A percentile compares a stretch with the other conserved stretches of the same genome.
phyloP scores from a whole-genome alignment of 345 rosid genomes.

The Alliaria petiolata region DNA sequence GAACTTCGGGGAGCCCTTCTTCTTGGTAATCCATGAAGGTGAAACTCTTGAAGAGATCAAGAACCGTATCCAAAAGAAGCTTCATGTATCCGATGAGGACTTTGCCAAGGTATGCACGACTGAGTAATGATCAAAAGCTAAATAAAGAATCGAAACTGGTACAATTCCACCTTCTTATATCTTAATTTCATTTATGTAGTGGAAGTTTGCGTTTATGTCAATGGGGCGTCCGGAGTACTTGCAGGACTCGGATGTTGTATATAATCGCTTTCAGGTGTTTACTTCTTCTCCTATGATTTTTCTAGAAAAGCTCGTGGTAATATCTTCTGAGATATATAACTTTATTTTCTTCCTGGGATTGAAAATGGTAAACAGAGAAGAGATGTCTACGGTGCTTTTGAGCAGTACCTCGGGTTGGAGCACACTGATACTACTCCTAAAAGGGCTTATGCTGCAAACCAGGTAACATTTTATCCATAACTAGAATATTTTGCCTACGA shows the following conservation, averaged over 20 bases:
- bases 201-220: slow-evolving; percentile 90
- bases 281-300: not conserved
- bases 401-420: slow-evolving; percentile 96
- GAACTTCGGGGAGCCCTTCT: slow-evolving; percentile 94
- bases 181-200: slow-evolving; percentile 41
- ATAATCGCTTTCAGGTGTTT: slow-evolving; percentile 79
- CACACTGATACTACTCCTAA: slow-evolving; percentile 79
- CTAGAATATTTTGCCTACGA: not conserved
- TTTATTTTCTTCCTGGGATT: not conserved
- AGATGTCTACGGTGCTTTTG: slow-evolving; percentile 94
- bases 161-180: not conserved
- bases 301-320: not conserved
- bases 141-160: not conserved
- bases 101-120: slow-evolving; percentile 60
- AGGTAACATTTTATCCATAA: slow-evolving; percentile 39
- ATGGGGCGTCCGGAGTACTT: slow-evolving; percentile 91
- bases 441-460: slow-evolving; percentile 69
- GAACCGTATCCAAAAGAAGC: slow-evolving; percentile 73
- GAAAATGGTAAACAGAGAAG: slow-evolving; percentile 52
- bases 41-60: slow-evolving; percentile 81
- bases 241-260: slow-evolving; percentile 75
- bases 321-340: not conserved
- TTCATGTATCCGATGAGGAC: slow-evolving; percentile 86
- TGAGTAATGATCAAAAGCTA: too few relatives aligned
- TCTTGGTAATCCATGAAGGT: slow-evolving; percentile 83